Base-by-base conservation (phyloP, 768 basidiomycete species). In the Chiua virens region DNA sequence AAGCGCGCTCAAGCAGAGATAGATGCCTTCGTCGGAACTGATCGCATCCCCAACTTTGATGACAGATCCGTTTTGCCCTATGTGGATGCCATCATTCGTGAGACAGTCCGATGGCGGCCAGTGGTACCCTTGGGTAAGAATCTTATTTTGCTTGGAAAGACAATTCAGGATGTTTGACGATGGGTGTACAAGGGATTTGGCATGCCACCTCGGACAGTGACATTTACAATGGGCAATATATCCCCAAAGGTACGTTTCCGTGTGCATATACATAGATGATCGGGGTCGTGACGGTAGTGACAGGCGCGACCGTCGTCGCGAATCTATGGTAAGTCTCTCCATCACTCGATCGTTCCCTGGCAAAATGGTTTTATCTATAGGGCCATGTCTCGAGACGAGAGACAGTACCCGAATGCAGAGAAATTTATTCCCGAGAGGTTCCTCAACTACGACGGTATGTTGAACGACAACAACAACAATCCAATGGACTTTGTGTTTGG, bases 181-280 rank as follows among this genome's bases (percentile, higher is more conserved):
- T 8, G 32, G 14, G 15, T 8, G 9, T 10, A 34, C 15, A 3
- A 49, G 47, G 40, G 3, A 5, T 48, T 10, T 48, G 47, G 43
- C 50, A 50, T 21, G 42, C 50, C 8, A 50, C 61, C 2, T 58
- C 51, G 4, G 53, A 58, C 11, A 66, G 71, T 30, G 71, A 74
- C 41, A 49, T 65, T 6, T 72, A 69, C 45, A 47, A 57, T 8
- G 71, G 67, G 0, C 62, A 62, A 47, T 59, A 52, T 25, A 61
- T 73, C 23, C 73, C 73, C 0, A 63, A 66, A 45, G 67, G 69
- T 10, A 5, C 27, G 43, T 43, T 43, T 8, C 11, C 5, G 5
- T 43, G 18, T n/a, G 14, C 17, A 21, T 17, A 34, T 25, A n/a
- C 17, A 3, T 34, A n/a, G 20, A 47, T 35, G 35, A 23, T 20